These are phyloP conservation scores for Pleurotus ostreatus DNA, from an alignment of 768 basidiomycete species.

Conservation along the genomic window DNA sequence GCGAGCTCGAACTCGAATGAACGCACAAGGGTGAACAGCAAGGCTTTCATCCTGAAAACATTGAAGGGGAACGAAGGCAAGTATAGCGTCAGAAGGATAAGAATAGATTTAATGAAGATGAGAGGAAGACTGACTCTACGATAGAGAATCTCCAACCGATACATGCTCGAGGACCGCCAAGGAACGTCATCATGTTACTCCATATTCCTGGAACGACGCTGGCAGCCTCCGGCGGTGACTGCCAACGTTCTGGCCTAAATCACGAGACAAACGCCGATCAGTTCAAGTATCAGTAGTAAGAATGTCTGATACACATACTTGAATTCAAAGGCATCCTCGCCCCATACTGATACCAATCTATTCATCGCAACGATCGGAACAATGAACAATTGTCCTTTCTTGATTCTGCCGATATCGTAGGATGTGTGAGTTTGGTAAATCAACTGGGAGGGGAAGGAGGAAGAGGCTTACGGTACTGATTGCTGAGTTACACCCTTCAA, in stretches of 20 bases:
- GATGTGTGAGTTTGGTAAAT: background rate
- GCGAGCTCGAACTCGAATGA: constrained; percentile 49
- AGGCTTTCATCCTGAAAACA: constrained; percentile 29
- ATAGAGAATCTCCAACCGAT: constrained; percentile 67
- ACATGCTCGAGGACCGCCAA: constrained; percentile 62
- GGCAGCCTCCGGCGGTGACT: constrained; percentile 37
- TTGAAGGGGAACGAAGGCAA: background rate
- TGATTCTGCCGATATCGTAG: constrained; percentile 20
- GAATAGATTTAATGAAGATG: background rate
- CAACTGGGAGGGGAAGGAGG: background rate
- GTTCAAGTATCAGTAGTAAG: constrained; percentile 10
- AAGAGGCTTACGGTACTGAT: constrained; percentile 28
- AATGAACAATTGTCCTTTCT: constrained; percentile 41
- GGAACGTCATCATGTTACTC: constrained; percentile 56
- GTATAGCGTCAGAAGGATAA: background rate
- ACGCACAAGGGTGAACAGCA: constrained; percentile 37
- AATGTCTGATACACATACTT: constrained; percentile 30
- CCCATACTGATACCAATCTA: constrained; percentile 52
- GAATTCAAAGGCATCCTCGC: constrained; percentile 60
- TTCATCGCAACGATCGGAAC: constrained; percentile 55
- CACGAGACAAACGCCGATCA: constrained; percentile 12
- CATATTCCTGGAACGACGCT: constrained; percentile 53
- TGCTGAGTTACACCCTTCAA: constrained; percentile 35
- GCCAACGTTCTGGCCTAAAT: constrained; percentile 66
- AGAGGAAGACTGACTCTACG: constrained; percentile 40